Conservation (phyloP, 768 basidiomycete genomes). For the Leccinum arenicola region DNA sequence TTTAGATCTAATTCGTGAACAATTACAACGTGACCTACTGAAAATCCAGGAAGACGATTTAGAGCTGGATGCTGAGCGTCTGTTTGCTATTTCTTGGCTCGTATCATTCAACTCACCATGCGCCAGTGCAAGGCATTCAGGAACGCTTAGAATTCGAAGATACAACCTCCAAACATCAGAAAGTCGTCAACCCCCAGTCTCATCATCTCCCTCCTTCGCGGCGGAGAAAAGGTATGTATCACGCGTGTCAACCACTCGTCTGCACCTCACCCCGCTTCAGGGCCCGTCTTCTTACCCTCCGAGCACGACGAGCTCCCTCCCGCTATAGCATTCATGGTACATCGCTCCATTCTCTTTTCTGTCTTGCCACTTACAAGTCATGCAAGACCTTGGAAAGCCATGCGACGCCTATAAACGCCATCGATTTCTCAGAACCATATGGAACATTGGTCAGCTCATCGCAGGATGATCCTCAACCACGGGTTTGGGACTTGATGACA, state of each 20-base stretch:
- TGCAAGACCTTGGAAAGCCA: constrained; percentile 81
- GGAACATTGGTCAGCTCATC: constrained; percentile 89
- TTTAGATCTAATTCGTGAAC: constrained; percentile 74
- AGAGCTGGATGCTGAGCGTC: constrained; percentile 94
- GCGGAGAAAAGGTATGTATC: constrained; percentile 30
- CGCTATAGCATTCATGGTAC: constrained; percentile 95
- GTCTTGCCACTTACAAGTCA: constrained; percentile 11
- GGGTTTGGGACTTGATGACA: constrained; percentile 91
- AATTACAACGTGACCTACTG: constrained; percentile 79
- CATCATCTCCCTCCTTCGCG: constrained; percentile 29
- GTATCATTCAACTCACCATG: constrained; percentile 2
- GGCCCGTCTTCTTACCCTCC: constrained; percentile 93
- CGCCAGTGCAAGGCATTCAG: constrained; percentile 81
- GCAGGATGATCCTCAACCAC: constrained; percentile 80
- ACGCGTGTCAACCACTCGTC: background rate
- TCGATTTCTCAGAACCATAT: constrained; percentile 97
- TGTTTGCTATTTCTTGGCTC: constrained; percentile 31
- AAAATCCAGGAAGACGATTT: constrained; percentile 93
- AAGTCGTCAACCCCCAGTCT: constrained; percentile 7
- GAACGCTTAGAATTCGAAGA: constrained; percentile 79
- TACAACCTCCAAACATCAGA: constrained; percentile 31
- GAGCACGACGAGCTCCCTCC: constrained; percentile 95
- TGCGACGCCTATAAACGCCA: constrained; percentile 74
- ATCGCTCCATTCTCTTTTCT: constrained; percentile 5
- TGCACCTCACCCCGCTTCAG: constrained; percentile 35